Conservation (phyloP, 129 eudicot genomes). For the Kitagawia praeruptora region DNA sequence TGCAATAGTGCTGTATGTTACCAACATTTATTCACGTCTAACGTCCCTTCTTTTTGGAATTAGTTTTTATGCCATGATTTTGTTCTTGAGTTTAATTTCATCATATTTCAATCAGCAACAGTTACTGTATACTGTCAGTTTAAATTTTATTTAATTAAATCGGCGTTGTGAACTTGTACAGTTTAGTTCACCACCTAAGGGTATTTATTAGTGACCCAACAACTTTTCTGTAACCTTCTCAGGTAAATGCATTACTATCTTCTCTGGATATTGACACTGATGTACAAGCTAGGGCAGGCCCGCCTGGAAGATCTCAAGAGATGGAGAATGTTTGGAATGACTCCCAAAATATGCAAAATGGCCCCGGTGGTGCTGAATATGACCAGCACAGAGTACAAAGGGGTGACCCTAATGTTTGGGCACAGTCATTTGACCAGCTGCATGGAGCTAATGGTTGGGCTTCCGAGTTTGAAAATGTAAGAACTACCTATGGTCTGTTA, state of each 20-base stretch:
- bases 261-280: slow-evolving; percentile 82
- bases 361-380: slow-evolving; percentile 59
- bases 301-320: slow-evolving; percentile 78
- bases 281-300: slow-evolving; percentile 42
- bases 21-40: background rate
- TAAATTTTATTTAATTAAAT: background rate
- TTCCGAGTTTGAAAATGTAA: slow-evolving; percentile 92
- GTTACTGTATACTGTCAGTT: background rate
- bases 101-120: background rate
- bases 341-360: slow-evolving; percentile 59
- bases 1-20: background rate
- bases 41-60: background rate
- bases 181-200: background rate
- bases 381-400: slow-evolving; percentile 38
- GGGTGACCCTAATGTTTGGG: slow-evolving; percentile 76
- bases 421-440: slow-evolving; percentile 72
- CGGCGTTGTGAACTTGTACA: background rate
- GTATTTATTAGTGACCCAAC: background rate
- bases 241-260: slow-evolving; percentile 83
- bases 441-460: slow-evolving; percentile 97
- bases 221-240: slow-evolving; percentile 22
- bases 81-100: background rate
- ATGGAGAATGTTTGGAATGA: slow-evolving; percentile 91
- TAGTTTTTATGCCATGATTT: background rate
- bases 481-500: background rate